A percentile compares a stretch with the other conserved stretches of the same genome.
phyloP scores from a whole-genome alignment of 192 early-diverging fungal species.

The Podila epicladia region DNA sequence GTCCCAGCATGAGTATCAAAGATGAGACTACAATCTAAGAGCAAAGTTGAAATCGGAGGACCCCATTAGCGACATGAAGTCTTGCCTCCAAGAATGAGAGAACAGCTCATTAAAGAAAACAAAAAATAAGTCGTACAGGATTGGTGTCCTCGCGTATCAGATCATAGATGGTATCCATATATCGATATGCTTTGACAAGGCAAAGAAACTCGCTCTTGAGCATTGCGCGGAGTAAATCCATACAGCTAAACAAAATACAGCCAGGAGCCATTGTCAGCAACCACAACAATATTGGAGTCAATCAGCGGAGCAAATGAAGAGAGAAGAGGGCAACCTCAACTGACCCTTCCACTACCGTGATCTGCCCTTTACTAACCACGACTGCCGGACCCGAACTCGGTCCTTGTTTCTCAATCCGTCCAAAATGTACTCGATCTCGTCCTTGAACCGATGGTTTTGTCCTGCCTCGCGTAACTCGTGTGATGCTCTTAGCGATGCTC shows the following conservation, averaged over 20 bases:
- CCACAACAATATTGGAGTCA: neutral
- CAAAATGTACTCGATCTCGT: slow-evolving; percentile 70
- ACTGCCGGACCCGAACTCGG: slow-evolving; percentile 51
- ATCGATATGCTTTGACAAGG: slow-evolving; percentile 54
- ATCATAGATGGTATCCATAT: slow-evolving; percentile 51
- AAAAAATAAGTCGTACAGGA: slow-evolving; percentile 29
- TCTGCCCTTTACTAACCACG: slow-evolving; percentile 47
- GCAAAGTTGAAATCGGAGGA: no score
- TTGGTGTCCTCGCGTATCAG: slow-evolving; percentile 45
- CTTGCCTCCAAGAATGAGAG: neutral
- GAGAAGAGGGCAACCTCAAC: no score
- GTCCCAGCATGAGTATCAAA: slow-evolving; percentile 51
- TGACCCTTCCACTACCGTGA: neutral
- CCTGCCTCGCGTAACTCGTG: slow-evolving; percentile 69
- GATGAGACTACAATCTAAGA: slow-evolving; percentile 15
- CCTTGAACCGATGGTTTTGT: slow-evolving; percentile 62
- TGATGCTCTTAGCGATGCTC: slow-evolving; percentile 53
- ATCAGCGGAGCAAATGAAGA: neutral
- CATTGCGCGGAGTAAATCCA: slow-evolving; percentile 64
- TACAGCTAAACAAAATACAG: slow-evolving; percentile 36
- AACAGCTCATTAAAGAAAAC: no score
- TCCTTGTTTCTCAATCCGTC: slow-evolving; percentile 60
- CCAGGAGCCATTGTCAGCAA: neutral
- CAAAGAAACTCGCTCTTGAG: slow-evolving; percentile 45
- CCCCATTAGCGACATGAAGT: no score